A percentile compares a stretch with the other conserved stretches of the same genome.
These are phyloP conservation scores for Discostella stelligeroides DNA, from an alignment of 108 stramenopile species.

Conservation along the genomic window DNA sequence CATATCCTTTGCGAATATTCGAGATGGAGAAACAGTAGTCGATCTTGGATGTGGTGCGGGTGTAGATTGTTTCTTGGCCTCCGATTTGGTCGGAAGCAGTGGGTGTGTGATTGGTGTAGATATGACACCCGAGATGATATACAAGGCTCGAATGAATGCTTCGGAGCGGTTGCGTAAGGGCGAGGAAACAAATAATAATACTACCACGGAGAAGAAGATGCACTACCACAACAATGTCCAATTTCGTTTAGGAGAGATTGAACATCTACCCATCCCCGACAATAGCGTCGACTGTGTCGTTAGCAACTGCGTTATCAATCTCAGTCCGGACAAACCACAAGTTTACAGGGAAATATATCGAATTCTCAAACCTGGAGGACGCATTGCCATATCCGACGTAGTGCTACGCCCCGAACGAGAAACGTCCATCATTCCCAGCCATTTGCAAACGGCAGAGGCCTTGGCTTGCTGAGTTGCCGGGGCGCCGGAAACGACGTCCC, in stretches of 20 bases:
- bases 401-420: conserved; percentile 30
- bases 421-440: conserved; percentile 29
- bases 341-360: conserved; percentile 79
- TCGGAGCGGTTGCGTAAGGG: conserved; percentile 12
- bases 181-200: no score
- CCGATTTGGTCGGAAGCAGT: conserved; percentile 50
- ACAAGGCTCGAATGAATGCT: conserved; percentile 48
- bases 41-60: conserved; percentile 66
- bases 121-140: conserved; percentile 73
- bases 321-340: conserved; percentile 81
- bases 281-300: conserved; percentile 80
- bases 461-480: conserved; percentile 67
- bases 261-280: conserved; percentile 79
- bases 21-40: conserved; percentile 53
- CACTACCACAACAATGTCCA: conserved; percentile 49
- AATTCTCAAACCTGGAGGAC: conserved; percentile 84
- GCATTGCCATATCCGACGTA: conserved; percentile 79
- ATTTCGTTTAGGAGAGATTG: conserved; percentile 91
- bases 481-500: conserved; percentile 54
- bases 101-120: conserved; percentile 78
- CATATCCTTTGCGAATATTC: conserved; percentile 36
- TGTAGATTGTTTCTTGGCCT: conserved; percentile 65
- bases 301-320: conserved; percentile 91
- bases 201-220: no score
- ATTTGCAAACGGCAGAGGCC: conserved; percentile 53